Base-by-base conservation (phyloP, 2,329 filamentous ascomycete genomes). In the Hypoxylon rubiginosum region DNA sequence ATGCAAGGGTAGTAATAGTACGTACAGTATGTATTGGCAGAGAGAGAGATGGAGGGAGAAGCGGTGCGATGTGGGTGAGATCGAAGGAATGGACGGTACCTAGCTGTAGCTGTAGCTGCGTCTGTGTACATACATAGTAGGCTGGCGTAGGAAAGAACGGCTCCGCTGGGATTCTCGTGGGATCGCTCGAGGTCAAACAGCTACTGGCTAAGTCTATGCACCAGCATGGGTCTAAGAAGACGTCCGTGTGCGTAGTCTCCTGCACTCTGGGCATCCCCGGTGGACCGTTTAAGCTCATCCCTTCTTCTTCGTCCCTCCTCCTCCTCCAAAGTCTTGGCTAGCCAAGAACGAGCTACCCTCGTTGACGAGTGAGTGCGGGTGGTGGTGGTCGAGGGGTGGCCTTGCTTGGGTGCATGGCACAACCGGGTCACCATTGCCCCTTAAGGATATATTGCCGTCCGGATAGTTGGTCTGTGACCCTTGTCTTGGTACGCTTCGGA, bases 151-250 rank as follows among this genome's bases (percentile, higher is more conserved):
- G 71, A 74, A 71, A 74, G 70, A 73, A 74, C 75, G 74, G 74
- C 72, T 75, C 75, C 73, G 71, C 72, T 74, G 68, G 71, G 69
- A 69, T 71, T 67, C 66, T 67, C 71, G 71, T 73, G 72, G 77
- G 78, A 80, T 81, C 75, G 75, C 72, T 76, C 67, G 73, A 78
- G 76, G 72, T 77, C 77, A 79, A 79, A 80, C 78, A 76, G 76
- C 74, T 72, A 74, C 71, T 77, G 74, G 74, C 73, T 59, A 69
- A 58, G 59, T 53, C 61, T 50, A 71, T 70, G 66, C 69, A 67
- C 69, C 64, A 58, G 67, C 67, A 69, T 67, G 67, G 68, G 63
- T 70, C 54, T 67, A 70, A 60, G 56, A 64, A 66, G 69, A 73
- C 72, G 62, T 72, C 71, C 71, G 66, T 65, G 63, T 66, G 60